These are phyloP conservation scores for Monilinia polystroma DNA, from an alignment of 2,329 filamentous ascomycete species.

Conservation along the genomic window DNA sequence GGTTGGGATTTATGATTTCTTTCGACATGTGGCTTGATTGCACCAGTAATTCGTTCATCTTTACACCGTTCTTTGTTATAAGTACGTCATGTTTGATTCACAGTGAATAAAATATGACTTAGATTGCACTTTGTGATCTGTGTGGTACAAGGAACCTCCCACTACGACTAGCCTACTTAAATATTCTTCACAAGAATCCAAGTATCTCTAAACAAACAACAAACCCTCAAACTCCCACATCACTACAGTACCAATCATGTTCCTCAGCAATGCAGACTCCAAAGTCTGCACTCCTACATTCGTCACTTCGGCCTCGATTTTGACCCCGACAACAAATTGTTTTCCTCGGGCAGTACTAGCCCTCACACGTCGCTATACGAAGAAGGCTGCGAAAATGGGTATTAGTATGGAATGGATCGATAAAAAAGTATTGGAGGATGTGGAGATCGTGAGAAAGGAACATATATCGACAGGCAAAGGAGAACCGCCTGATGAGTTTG, in stretches of 20 bases:
- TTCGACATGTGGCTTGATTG: background rate
- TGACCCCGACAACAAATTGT: background rate
- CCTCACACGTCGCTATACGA: background rate
- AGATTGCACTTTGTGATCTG: background rate
- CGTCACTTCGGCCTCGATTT: background rate
- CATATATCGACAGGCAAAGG: background rate
- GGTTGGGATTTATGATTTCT: background rate
- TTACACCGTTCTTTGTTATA: background rate
- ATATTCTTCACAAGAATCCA: background rate
- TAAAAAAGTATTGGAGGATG: background rate
- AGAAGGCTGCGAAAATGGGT: slow-evolving; percentile 1
- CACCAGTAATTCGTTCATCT: background rate
- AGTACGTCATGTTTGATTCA: background rate
- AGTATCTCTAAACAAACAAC: background rate
- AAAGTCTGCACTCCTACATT: background rate
- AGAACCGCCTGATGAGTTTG: background rate
- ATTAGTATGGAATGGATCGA: slow-evolving; percentile 1
- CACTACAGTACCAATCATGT: background rate
- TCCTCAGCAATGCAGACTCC: background rate
- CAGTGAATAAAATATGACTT: background rate
- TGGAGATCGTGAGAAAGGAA: slow-evolving; percentile 2
- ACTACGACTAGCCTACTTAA: background rate
- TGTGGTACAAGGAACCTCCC: background rate
- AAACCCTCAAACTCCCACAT: background rate
- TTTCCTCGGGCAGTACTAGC: background rate